Evolutionary conservation across 495 filamentous ascomycete species (phyloP).

Genomic region (Penicillium simplicissimum): DNA sequence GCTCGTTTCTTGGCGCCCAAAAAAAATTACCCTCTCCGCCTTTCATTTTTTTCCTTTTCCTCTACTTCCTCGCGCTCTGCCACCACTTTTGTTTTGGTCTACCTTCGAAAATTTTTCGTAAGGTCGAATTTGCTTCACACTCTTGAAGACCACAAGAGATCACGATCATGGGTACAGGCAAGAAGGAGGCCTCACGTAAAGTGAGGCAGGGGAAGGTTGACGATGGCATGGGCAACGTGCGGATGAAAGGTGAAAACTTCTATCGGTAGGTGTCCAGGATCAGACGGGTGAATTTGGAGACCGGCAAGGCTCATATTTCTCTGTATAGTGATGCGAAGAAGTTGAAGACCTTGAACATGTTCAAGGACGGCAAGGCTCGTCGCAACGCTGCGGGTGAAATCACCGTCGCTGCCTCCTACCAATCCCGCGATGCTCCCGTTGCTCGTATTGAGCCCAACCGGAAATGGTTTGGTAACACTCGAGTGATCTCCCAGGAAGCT

Average conservation of each 20-base stretch:
- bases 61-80: constrained; percentile 41
- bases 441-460: constrained; percentile 92
- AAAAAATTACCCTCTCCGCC: constrained; percentile 35
- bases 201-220: constrained; percentile 76
- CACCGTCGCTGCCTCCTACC: constrained; percentile 80
- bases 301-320: constrained; percentile 17
- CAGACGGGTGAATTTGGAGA: neutral
- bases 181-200: constrained; percentile 86
- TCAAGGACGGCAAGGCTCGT: constrained; percentile 76
- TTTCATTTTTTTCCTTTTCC: constrained; percentile 29
- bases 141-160: constrained; percentile 20
- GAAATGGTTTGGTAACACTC: constrained; percentile 77
- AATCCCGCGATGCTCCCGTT: constrained; percentile 73
- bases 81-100: constrained; percentile 35
- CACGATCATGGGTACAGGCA: constrained; percentile 82
- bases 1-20: constrained; percentile 38
- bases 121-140: constrained; percentile 21
- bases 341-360: constrained; percentile 80
- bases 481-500: constrained; percentile 69
- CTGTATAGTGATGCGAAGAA: constrained; percentile 73
- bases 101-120: constrained; percentile 30
- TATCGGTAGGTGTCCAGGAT: constrained; percentile 59
- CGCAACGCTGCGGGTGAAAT: constrained; percentile 76
- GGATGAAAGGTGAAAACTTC: constrained; percentile 94
- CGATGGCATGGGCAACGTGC: constrained; percentile 88